Evolutionary conservation across 768 basidiomycete species (phyloP).

Genomic region (Mycena vulgaris): DNA sequence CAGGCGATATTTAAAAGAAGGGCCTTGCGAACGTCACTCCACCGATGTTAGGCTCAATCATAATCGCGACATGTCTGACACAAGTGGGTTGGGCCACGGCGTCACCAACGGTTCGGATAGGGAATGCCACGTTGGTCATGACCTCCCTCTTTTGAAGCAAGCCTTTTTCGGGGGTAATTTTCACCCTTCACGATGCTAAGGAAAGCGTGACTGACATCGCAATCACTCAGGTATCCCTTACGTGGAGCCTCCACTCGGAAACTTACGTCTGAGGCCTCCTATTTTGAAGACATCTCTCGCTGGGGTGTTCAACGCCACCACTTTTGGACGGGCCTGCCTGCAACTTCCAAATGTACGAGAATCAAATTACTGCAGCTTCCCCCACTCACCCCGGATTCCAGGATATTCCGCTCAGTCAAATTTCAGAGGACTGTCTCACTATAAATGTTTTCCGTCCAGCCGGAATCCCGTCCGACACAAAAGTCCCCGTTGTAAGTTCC

Average conservation of each 20-base stretch:
- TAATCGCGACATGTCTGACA: no score
- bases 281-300: background rate
- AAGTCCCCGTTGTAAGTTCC: slow-evolving; percentile 11
- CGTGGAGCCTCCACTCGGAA: background rate
- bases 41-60: no score
- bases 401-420: slow-evolving; percentile 9
- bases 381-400: background rate
- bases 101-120: no score
- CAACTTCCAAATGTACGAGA: background rate
- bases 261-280: background rate
- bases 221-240: background rate
- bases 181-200: background rate
- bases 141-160: background rate
- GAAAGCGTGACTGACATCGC: background rate
- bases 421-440: slow-evolving; percentile 22
- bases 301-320: background rate
- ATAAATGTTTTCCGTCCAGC: slow-evolving; percentile 3
- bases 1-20: no score
- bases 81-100: no score
- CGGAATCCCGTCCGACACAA: background rate
- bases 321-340: background rate
- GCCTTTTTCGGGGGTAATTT: background rate
- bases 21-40: no score
- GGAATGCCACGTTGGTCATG: background rate
- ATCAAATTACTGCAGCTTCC: background rate